Conservation (phyloP, 768 basidiomycete species). For the Exsudoporus frostii region DNA sequence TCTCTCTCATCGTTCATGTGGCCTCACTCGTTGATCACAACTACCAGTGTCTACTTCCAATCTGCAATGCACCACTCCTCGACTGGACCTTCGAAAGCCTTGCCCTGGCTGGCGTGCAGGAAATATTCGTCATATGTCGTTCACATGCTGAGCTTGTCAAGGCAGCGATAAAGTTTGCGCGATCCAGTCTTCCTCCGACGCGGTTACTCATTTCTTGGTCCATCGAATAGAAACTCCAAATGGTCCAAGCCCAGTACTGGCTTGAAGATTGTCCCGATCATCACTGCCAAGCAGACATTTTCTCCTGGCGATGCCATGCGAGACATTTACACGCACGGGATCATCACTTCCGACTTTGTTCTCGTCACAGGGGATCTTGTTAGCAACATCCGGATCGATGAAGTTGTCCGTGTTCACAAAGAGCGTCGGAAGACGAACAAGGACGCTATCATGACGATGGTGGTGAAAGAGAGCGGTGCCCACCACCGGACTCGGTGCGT, state of each 20-base stretch:
- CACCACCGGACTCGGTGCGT: conserved; percentile 71
- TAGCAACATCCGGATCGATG: conserved; percentile 88
- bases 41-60: conserved; percentile 80
- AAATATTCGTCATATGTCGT: conserved; percentile 93
- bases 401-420: conserved; percentile 86
- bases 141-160: conserved; percentile 88
- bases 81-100: conserved; percentile 98
- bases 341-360: conserved; percentile 89
- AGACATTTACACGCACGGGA: conserved; percentile 87
- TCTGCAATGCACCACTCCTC: conserved; percentile 90
- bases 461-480: conserved; percentile 75
- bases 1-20: conserved; percentile 5
- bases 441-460: conserved; percentile 96
- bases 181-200: conserved; percentile 10
- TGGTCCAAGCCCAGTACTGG: conserved; percentile 80
- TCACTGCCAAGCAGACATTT: conserved; percentile 83
- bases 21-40: conserved; percentile 16
- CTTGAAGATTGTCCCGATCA: conserved; percentile 79
- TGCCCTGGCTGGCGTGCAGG: conserved; percentile 91
- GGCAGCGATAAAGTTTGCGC: conserved; percentile 71
- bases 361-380: conserved; percentile 91
- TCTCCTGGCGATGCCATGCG: conserved; percentile 91
- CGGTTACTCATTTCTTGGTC: conserved; percentile 8
- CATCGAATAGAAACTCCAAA: conserved; percentile 61
- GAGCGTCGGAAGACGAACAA: conserved; percentile 82